These are phyloP conservation scores for Sclerospora graminicola DNA, from an alignment of 352 stramenopile genomes.

Conservation along the genomic window DNA sequence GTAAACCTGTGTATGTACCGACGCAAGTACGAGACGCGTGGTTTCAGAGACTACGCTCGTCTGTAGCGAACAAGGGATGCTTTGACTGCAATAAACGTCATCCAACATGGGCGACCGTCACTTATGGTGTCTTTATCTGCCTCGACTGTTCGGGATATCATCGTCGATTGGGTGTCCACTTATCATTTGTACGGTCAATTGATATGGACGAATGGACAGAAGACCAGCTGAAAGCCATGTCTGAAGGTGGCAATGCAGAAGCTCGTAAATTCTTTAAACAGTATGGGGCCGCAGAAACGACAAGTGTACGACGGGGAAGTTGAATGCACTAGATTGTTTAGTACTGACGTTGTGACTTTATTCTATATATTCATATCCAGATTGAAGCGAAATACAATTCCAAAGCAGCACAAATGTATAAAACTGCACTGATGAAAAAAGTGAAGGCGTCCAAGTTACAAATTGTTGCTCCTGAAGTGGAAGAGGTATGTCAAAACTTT, in stretches of 20 bases:
- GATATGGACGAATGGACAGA: constrained; percentile 96
- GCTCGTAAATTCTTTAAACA: constrained; percentile 92
- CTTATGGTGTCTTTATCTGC: constrained; percentile 95
- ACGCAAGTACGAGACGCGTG: constrained; percentile 69
- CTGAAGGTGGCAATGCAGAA: constrained; percentile 88
- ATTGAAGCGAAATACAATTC: constrained; percentile 90
- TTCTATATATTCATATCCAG: constrained; percentile 14
- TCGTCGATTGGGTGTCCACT: constrained; percentile 87
- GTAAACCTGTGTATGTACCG: constrained; percentile 63
- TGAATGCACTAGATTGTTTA: background rate
- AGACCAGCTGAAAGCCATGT: constrained; percentile 90
- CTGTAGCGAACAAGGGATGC: constrained; percentile 83
- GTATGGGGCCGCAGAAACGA: constrained; percentile 79
- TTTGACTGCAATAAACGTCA: constrained; percentile 95
- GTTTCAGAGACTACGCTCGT: constrained; percentile 77
- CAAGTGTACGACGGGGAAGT: constrained; percentile 41
- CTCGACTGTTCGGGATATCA: constrained; percentile 93
- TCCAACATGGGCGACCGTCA: constrained; percentile 92
- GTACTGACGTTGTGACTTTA: background rate
- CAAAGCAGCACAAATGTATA: constrained; percentile 85
- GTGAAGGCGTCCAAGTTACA: constrained; percentile 60
- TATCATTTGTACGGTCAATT: constrained; percentile 92
- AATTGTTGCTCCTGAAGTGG: constrained; percentile 26
- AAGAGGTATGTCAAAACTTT: constrained; percentile 19
- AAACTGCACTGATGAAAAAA: constrained; percentile 76